Percentiles rank a stretch among this genome's conserved stretches.
phyloP scores from a whole-genome alignment of 2,329 filamentous ascomycete species.

The Arthrobotrys entomopaga region DNA sequence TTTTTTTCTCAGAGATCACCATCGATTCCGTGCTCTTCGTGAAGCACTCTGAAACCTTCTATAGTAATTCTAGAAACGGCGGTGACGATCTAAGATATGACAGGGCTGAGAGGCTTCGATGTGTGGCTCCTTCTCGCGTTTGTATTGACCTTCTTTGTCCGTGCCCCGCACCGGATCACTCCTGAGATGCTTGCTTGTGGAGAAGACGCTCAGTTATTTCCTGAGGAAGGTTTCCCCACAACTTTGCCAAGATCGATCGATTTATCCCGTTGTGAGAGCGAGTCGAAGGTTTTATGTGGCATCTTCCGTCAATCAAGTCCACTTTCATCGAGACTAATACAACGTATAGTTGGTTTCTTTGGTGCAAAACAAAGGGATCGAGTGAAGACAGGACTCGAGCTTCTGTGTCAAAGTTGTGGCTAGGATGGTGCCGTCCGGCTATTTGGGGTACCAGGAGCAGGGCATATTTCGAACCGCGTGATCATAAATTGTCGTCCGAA shows the following conservation, averaged over 20 bases:
- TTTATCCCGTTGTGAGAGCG: conserved; percentile 33
- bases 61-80: conserved; percentile 51
- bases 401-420: conserved; percentile 44
- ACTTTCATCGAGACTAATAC: background rate
- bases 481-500: conserved; percentile 52
- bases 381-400: conserved; percentile 17
- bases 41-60: conserved; percentile 54
- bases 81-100: conserved; percentile 51
- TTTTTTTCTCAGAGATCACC: conserved; percentile 8
- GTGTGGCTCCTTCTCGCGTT: conserved; percentile 35
- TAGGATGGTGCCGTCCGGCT: conserved; percentile 49
- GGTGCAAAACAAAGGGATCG: background rate
- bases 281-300: conserved; percentile 24
- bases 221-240: conserved; percentile 45
- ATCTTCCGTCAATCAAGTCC: conserved; percentile 20
- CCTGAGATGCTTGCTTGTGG: conserved; percentile 15
- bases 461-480: conserved; percentile 42
- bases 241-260: conserved; percentile 47
- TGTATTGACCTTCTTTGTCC: conserved; percentile 41
- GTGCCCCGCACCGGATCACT: conserved; percentile 45
- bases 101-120: conserved; percentile 50
- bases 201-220: conserved; percentile 19
- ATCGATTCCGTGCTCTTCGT: conserved; percentile 32
- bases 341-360: background rate
- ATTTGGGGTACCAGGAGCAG: conserved; percentile 45